Conservation (phyloP, 257 asterid genomes). For the Solanum gandarillasii region DNA sequence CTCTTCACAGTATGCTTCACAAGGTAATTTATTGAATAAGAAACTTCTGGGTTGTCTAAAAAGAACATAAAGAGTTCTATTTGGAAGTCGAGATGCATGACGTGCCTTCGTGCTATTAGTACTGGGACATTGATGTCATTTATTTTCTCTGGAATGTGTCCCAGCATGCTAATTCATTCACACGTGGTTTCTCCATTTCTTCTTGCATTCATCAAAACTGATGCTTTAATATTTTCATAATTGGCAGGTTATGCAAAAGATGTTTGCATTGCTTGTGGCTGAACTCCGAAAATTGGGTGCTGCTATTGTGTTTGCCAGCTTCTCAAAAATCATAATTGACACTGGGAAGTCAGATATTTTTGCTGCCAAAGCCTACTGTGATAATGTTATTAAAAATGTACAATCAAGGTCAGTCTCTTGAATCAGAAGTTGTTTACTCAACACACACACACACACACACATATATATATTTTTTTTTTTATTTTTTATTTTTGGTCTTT, state of each 20-base stretch:
- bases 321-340: conserved; percentile 70
- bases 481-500: neutral
- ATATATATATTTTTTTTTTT: too few species aligned
- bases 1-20: conserved; percentile 91
- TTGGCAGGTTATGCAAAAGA: conserved; percentile 85
- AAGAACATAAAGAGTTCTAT: neutral
- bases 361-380: conserved; percentile 95
- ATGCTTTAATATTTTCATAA: neutral
- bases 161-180: neutral
- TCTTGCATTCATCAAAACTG: neutral
- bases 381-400: conserved; percentile 68
- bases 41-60: neutral
- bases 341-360: conserved; percentile 81
- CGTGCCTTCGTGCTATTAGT: neutral
- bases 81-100: neutral
- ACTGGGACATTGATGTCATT: neutral
- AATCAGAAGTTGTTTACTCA: neutral
- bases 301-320: conserved; percentile 68
- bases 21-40: conserved; percentile 41
- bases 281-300: conserved; percentile 95
- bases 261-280: conserved; percentile 86
- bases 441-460: neutral
- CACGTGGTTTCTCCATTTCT: neutral
- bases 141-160: neutral
- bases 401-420: conserved; percentile 53